Evolutionary conservation across 768 basidiomycete genomes (phyloP).

Genomic region (Phylloporus sp.): DNA sequence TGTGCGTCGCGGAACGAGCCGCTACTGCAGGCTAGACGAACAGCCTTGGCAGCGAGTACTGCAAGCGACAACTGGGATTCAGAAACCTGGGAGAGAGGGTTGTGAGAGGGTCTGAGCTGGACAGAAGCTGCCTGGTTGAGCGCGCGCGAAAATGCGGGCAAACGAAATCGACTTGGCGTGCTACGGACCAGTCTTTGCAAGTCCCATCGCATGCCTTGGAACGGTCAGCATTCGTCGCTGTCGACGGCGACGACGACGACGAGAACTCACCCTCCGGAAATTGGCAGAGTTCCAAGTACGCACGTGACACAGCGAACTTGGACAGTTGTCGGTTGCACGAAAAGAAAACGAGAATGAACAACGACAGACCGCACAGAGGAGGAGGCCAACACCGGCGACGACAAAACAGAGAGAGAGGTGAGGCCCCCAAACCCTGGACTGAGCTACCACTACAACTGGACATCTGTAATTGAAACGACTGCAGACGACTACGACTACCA

Average conservation of each 20-base stretch:
- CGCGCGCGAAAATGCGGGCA: background rate
- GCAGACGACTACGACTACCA: constrained; percentile 61
- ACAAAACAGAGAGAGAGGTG: constrained; percentile 48
- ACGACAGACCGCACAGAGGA: constrained; percentile 47
- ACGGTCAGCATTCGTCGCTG: background rate
- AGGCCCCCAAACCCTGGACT: constrained; percentile 20
- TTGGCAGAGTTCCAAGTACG: background rate
- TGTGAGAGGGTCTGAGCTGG: background rate
- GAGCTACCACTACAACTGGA: background rate
- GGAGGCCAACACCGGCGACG: constrained; percentile 47
- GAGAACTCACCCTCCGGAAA: constrained; percentile 17
- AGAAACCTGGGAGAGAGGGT: too few species aligned
- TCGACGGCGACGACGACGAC: background rate
- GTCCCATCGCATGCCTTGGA: constrained; percentile 64
- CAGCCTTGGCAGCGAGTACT: constrained; percentile 45
- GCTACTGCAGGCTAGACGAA: constrained; percentile 42
- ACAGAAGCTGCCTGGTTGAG: background rate
- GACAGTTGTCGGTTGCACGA: background rate
- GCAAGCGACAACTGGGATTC: constrained; percentile 13
- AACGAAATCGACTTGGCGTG: background rate
- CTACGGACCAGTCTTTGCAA: constrained; percentile 51
- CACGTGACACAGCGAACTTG: constrained; percentile 22
- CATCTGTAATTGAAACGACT: background rate
- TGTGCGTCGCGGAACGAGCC: constrained; percentile 49
- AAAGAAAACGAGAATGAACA: constrained; percentile 43